Evolutionary conservation across 2,329 filamentous ascomycete genomes (phyloP).

Genomic region (Rhinocladiella similis): DNA sequence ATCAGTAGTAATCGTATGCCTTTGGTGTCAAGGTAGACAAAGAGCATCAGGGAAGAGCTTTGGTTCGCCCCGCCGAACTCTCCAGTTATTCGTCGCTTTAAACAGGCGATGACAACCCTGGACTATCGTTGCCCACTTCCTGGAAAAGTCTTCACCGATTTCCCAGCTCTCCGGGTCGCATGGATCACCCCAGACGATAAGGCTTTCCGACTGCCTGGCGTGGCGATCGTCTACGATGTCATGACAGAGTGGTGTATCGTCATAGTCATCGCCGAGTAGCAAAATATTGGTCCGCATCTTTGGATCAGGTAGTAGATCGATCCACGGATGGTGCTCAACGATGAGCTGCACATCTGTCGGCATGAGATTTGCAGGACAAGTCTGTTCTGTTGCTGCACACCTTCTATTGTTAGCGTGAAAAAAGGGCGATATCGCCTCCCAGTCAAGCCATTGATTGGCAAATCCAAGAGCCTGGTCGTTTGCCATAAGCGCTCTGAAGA

Average conservation of each 20-base stretch:
- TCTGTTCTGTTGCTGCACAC: background rate
- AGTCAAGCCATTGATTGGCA: background rate
- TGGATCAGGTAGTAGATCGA: slow-evolving; percentile 32
- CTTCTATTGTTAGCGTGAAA: background rate
- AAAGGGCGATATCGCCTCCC: background rate
- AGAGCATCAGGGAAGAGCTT: background rate
- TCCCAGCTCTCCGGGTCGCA: background rate
- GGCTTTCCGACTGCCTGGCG: background rate
- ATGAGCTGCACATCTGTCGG: slow-evolving; percentile 27
- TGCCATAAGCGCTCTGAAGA: background rate
- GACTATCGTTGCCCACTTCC: background rate
- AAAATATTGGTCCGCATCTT: slow-evolving; percentile 32
- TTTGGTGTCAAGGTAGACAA: background rate
- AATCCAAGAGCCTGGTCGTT: background rate
- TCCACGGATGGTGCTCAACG: slow-evolving; percentile 34
- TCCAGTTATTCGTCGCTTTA: background rate
- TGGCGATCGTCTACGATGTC: slow-evolving; percentile 28
- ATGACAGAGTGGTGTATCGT: slow-evolving; percentile 29
- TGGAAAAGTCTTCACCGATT: background rate
- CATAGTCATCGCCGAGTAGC: slow-evolving; percentile 14
- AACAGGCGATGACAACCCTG: background rate
- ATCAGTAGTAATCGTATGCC: background rate
- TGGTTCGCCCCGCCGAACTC: background rate
- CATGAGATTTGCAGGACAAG: slow-evolving; percentile 22
- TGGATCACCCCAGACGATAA: background rate